Base-by-base conservation (phyloP, 306 rosid species). In the Ammopiptanthus mongolicus region DNA sequence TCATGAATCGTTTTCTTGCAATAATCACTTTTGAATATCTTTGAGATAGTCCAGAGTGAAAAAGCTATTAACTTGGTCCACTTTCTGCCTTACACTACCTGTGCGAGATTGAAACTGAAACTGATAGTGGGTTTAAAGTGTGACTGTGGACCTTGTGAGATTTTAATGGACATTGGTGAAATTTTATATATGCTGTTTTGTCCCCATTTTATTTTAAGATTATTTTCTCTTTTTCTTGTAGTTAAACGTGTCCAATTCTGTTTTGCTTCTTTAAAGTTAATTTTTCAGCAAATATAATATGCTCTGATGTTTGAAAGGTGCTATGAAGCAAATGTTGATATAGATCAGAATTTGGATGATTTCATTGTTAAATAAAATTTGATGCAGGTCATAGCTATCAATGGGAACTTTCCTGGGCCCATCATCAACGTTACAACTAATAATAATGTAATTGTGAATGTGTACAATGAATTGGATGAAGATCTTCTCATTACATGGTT, bases 371-470 rank as follows among this genome's bases (percentile, higher is more conserved):
- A 9, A 10, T 51, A 47, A 37, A 67, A 73, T 69, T 3, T 62
- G 67, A 23, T 76, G 81, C 88, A 94, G 98, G 97, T 87, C 51
- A 90, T 94, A 67, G 89, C 90, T 36, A 44, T 94, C 65, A 87
- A 94, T 21, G 93, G 78, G 28, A 67, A 83, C 65, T 90, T 94
- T 82, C 98, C 98, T 6, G 98, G 98, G 8, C 91, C 93, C 19
- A 31, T 83, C 15, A 65, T 94, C 64, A 94, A 88, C 48, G 89
- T 84, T 53, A 91, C 97, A 13, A 94, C 98, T 3, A 88, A 92
- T 75, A 79, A 91, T 78, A 85, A 91, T 84, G 84, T 91, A 42
- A 19, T 51, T 59, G 85, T 88, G 9, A 91, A 90, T 70, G 97
- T 94, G 17, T 33, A 14, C 71, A 94, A 94, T 64, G 90, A 82